Evolutionary conservation across 2,329 filamentous ascomycete species (phyloP).

Genomic region (Pseudocercospora eumusae): DNA sequence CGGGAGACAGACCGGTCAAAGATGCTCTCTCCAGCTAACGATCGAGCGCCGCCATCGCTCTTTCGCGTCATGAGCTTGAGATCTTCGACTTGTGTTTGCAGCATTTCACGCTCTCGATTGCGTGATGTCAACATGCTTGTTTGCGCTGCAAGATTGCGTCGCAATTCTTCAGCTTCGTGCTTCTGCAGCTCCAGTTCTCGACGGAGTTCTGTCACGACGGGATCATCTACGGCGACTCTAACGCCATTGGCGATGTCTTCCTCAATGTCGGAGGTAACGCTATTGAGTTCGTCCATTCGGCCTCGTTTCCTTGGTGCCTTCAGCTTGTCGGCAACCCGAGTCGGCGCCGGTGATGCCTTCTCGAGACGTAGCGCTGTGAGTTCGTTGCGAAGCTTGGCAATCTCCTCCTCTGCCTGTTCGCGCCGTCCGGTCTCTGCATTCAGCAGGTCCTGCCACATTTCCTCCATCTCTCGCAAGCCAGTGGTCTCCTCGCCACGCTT

Average conservation of each 20-base stretch:
- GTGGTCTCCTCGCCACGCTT: slow-evolving; percentile 35
- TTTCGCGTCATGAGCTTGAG: slow-evolving; percentile 84
- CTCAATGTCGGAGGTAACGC: slow-evolving; percentile 37
- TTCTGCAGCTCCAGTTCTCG: slow-evolving; percentile 45
- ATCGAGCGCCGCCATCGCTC: slow-evolving; percentile 57
- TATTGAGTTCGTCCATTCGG: slow-evolving; percentile 38
- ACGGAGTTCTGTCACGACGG: slow-evolving; percentile 71
- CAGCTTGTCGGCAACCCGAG: slow-evolving; percentile 44
- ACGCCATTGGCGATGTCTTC: slow-evolving; percentile 43
- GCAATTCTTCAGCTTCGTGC: slow-evolving; percentile 88
- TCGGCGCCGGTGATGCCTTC: slow-evolving; percentile 41
- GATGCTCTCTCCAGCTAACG: slow-evolving; percentile 77
- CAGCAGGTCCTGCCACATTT: slow-evolving; percentile 93
- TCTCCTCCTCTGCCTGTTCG: slow-evolving; percentile 89
- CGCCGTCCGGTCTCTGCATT: slow-evolving; percentile 87
- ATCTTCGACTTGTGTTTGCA: slow-evolving; percentile 97
- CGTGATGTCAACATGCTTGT: slow-evolving; percentile 96
- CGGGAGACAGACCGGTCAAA: slow-evolving; percentile 92
- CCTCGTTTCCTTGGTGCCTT: slow-evolving; percentile 38
- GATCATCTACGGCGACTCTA: slow-evolving; percentile 49
- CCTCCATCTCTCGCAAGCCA: slow-evolving; percentile 53
- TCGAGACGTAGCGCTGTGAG: slow-evolving; percentile 59
- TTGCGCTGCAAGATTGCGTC: slow-evolving; percentile 90
- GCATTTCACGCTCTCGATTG: slow-evolving; percentile 88
- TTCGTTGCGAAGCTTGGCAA: slow-evolving; percentile 79